Base-by-base conservation (phyloP, 495 filamentous ascomycete genomes). In the Cudoniella acicularis region DNA sequence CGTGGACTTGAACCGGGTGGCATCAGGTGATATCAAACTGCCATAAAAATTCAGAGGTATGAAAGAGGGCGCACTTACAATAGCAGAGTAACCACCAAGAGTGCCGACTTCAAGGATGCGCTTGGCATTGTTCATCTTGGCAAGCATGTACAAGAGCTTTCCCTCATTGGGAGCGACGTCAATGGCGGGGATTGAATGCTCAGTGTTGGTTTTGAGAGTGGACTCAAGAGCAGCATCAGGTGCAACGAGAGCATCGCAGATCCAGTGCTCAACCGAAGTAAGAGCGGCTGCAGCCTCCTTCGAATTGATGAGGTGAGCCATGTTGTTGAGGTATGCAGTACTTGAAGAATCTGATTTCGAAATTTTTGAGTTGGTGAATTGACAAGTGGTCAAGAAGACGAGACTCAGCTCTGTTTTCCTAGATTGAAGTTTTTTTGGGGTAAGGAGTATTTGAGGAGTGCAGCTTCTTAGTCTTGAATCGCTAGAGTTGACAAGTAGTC, bases 101-200 rank as follows among this genome's bases (percentile, higher is more conserved):
- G 61, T 64, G 0, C 61, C 61, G n/a, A 64, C 40, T 49, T 64
- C 61, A 11, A 64, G 52, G 52, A 60, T 27, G 17, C 57, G 50
- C 22, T 55, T 59, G 1, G 48, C 43, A 23, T 42, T 41, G 40
- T 27, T 56, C 57, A 64, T 59, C 30, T 64, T 64, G 23, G 57
- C 52, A 17, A 64, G 40, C 21, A 64, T 40, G 49, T 64, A 56
- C 25, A 60, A 56, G 1, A 56, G 36, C 45, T 60, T 64, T 0
- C 61, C 61, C 41, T 64, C 22, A 24, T 60, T 59, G 21, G 61
- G 56, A 0, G 56, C 45, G 16, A 64, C 61, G 21, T 64, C 56
- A 13, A 64, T 59, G 42, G 59, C 21, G 18, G 41, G 42, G 16
- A 64, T 13, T 10, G 24, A 30, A 23, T 49, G 16, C 13, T 46